These are phyloP conservation scores for Sphenostylis stenocarpa DNA, from an alignment of 306 rosid genomes.

Conservation along the genomic window DNA sequence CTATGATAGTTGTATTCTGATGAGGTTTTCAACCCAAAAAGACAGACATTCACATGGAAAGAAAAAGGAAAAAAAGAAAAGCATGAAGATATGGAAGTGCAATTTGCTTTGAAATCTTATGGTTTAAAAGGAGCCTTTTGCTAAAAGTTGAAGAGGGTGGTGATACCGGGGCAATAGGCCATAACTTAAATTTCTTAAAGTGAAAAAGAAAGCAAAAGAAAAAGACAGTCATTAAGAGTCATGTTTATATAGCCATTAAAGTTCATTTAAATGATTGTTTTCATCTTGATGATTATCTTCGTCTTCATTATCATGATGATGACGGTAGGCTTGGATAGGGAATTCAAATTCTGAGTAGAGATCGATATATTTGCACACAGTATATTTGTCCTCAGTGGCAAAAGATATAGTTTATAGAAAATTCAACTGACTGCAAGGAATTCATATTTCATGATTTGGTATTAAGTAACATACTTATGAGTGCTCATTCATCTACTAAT, in stretches of 20 bases:
- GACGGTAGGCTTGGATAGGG: background rate
- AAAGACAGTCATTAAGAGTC: conserved; percentile 28
- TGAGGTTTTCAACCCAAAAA: conserved; percentile 2
- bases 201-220: conserved; percentile 32
- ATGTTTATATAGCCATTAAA: conserved; percentile 9
- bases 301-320: conserved; percentile 4
- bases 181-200: conserved; percentile 25
- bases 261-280: conserved; percentile 25
- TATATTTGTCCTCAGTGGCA: background rate
- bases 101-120: background rate
- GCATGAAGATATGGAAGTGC: background rate
- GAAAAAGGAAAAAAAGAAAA: conserved; percentile 22
- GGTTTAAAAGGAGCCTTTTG: conserved; percentile 28
- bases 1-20: background rate
- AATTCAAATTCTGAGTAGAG: background rate
- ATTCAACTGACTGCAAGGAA: background rate
- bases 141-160: conserved; percentile 33
- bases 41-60: conserved; percentile 15
- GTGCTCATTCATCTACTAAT: background rate
- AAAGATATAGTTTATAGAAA: background rate
- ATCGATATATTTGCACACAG: background rate
- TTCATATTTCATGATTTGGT: background rate
- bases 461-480: background rate
- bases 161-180: conserved; percentile 8
- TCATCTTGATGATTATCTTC: conserved; percentile 13